Evolutionary conservation across 208 protist species (phyloP).

Genomic region (Acanthamoeba rhysodes): DNA sequence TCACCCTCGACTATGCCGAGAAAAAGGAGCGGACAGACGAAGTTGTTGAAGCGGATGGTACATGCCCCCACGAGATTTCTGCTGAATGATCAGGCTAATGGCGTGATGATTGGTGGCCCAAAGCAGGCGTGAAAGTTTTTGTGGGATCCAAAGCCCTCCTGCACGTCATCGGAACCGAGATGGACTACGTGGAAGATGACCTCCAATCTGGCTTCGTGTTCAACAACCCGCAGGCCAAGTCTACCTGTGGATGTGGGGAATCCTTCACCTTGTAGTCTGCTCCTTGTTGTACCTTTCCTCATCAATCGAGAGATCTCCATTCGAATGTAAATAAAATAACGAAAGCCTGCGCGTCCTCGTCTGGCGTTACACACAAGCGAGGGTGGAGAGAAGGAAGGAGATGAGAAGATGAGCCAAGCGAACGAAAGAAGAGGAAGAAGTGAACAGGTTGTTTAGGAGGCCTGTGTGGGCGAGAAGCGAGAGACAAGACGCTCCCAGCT

Average conservation of each 20-base stretch:
- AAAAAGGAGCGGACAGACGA: constrained; percentile 87
- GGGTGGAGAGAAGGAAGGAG: background rate
- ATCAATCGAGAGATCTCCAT: too few species aligned
- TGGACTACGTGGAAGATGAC: constrained; percentile 97
- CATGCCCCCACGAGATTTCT: background rate
- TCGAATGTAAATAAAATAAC: background rate
- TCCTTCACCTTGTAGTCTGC: constrained; percentile 90
- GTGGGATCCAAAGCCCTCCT: constrained; percentile 96
- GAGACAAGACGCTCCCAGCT: constrained; percentile 63
- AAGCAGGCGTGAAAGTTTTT: constrained; percentile 94
- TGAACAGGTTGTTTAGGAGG: background rate
- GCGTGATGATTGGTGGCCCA: background rate
- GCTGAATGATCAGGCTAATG: background rate
- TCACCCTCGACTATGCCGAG: constrained; percentile 96
- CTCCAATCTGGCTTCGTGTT: constrained; percentile 98
- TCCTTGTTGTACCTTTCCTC: background rate
- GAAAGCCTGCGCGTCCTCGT: too few species aligned
- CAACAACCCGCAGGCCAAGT: constrained; percentile 97
- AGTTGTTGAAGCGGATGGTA: constrained; percentile 93
- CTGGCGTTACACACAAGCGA: background rate
- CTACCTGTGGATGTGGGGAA: constrained; percentile 97
- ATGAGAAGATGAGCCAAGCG: background rate
- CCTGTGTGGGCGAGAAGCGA: constrained; percentile 67
- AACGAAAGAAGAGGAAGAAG: background rate
- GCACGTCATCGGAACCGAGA: constrained; percentile 97